These are phyloP conservation scores for Trichothecium sympodiale DNA, from an alignment of 2,329 filamentous ascomycete species.

Conservation along the genomic window DNA sequence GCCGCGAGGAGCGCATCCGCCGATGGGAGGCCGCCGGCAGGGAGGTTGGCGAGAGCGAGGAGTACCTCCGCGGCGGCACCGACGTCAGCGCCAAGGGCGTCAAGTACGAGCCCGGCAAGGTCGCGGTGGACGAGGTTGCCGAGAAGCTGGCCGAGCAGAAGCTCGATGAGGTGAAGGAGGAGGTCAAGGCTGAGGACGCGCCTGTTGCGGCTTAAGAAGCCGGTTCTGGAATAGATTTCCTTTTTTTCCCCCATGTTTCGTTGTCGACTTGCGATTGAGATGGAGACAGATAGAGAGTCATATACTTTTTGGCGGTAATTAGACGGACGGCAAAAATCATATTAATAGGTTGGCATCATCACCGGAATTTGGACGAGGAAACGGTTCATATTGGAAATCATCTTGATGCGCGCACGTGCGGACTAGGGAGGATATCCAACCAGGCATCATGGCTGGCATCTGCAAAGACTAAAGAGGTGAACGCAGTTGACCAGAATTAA, in stretches of 20 bases:
- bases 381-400: no score
- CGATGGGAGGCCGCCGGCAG: constrained; percentile 76
- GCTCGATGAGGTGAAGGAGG: constrained; percentile 9
- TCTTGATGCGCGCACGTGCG: no score
- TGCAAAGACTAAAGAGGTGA: no score
- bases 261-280: no score
- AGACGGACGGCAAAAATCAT: no score
- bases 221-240: no score
- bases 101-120: constrained; percentile 12
- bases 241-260: no score
- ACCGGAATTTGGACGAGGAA: no score
- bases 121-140: constrained; percentile 11
- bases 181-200: constrained; percentile 4
- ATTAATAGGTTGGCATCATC: no score
- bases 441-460: no score
- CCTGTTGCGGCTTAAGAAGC: neutral
- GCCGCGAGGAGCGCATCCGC: constrained; percentile 47
- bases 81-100: constrained; percentile 22
- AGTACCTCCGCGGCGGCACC: constrained; percentile 62
- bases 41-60: constrained; percentile 75
- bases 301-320: neutral
- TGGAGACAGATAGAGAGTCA: neutral
- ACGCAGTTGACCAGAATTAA: no score
- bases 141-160: constrained; percentile 17
- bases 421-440: no score